Evolutionary conservation across 2,329 filamentous ascomycete species (phyloP).

Genomic region (Microdochium paspali): DNA sequence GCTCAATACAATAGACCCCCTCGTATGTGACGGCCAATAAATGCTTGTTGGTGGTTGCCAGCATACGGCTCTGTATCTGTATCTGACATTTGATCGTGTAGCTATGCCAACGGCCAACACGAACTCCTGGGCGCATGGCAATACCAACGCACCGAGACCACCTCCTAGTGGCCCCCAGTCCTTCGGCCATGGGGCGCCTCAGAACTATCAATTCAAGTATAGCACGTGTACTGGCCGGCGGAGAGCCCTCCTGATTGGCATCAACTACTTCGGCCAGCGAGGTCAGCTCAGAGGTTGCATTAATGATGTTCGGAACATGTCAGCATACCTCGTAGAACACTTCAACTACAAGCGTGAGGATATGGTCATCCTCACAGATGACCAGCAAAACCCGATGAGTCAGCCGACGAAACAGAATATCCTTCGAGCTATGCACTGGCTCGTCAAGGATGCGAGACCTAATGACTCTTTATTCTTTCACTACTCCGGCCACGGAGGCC

Average conservation of each 20-base stretch:
- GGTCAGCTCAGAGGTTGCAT: conserved; percentile 89
- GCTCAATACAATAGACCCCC: conserved; percentile 37
- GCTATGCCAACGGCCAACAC: conserved; percentile 32
- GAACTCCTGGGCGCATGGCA: conserved; percentile 47
- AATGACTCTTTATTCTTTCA: conserved; percentile 98
- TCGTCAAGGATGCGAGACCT: conserved; percentile 84
- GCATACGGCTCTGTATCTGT: not conserved
- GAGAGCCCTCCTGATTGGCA: conserved; percentile 86
- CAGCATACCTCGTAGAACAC: conserved; percentile 74
- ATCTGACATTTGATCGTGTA: conserved; percentile 10
- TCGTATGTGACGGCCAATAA: conserved; percentile 24
- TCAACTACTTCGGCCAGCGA: conserved; percentile 92
- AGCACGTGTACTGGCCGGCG: conserved; percentile 81
- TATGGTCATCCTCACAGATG: conserved; percentile 94
- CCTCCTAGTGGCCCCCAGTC: conserved; percentile 59
- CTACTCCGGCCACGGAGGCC: conserved; percentile 79
- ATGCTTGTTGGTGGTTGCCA: not conserved
- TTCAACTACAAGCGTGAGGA: conserved; percentile 92
- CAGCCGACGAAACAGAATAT: conserved; percentile 96
- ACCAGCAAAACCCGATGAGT: conserved; percentile 95
- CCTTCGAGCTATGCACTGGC: conserved; percentile 91
- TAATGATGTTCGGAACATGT: conserved; percentile 98
- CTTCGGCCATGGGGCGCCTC: conserved; percentile 74
- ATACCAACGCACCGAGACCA: conserved; percentile 50
- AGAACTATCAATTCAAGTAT: conserved; percentile 78